Percentiles rank a stretch among this genome's conserved stretches.
Conservation (phyloP, 1,139 yeast species). For the Blastobotrys niveus region DNA sequence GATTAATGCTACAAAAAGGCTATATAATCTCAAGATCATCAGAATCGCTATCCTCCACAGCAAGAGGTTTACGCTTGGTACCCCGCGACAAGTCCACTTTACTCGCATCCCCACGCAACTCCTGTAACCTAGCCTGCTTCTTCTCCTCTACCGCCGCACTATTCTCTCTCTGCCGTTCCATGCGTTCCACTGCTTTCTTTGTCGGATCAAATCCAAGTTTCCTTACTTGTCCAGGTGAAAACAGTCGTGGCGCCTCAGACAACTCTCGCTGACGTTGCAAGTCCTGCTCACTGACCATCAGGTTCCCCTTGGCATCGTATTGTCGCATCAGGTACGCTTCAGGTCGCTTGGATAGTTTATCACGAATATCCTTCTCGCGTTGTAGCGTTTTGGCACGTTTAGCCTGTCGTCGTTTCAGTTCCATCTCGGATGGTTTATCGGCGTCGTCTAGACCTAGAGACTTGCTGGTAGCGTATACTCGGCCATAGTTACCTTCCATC, state of each 20-base stretch:
- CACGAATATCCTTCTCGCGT: conserved; percentile 27
- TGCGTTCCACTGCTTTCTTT: conserved; percentile 8
- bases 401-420: conserved; percentile 12
- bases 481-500: neutral
- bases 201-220: conserved; percentile 35
- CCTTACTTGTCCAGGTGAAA: conserved; percentile 30
- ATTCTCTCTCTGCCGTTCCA: too few species aligned
- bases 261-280: conserved; percentile 27
- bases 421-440: conserved; percentile 1
- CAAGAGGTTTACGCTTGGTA: neutral
- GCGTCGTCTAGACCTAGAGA: conserved; percentile 2
- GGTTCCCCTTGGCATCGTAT: conserved; percentile 26
- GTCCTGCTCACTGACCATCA: conserved; percentile 32
- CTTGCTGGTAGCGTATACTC: neutral
- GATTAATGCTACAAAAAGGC: too few species aligned
- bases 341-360: conserved; percentile 29
- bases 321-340: conserved; percentile 29
- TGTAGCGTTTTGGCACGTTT: conserved; percentile 21
- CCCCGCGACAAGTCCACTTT: neutral
- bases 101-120: conserved; percentile 3
- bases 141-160: neutral
- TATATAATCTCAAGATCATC: conserved; percentile 38
- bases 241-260: conserved; percentile 26
- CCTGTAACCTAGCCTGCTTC: neutral
- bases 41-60: conserved; percentile 19